Percentiles rank a stretch among this genome's conserved stretches.
Conservation (phyloP, 768 basidiomycete species). For the Cantharellus anzutake region DNA sequence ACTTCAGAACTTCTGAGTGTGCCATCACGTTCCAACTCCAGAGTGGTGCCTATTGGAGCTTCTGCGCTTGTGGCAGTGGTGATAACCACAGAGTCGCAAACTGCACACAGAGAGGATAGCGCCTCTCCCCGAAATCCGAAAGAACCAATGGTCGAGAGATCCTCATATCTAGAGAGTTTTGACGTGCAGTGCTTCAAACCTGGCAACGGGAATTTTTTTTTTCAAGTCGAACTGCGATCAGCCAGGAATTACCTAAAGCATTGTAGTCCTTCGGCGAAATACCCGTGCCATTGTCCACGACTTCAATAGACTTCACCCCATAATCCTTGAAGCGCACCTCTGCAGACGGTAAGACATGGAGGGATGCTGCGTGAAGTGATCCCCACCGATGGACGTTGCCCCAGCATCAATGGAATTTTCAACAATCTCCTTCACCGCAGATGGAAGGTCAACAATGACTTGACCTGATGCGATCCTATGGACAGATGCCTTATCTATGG, state of each 20-base stretch:
- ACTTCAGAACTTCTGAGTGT: slow-evolving; percentile 30
- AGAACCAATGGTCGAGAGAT: slow-evolving; percentile 51
- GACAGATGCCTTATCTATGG: slow-evolving; percentile 59
- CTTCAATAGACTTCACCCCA: slow-evolving; percentile 66
- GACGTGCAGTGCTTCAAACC: slow-evolving; percentile 89
- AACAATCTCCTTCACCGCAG: slow-evolving; percentile 87
- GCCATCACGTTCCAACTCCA: slow-evolving; percentile 58
- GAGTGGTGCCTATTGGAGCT: slow-evolving; percentile 57
- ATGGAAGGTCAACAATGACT: slow-evolving; percentile 84
- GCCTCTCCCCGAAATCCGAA: slow-evolving; percentile 98
- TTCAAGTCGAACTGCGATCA: not conserved
- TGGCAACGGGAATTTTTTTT: slow-evolving; percentile 15
- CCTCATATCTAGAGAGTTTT: slow-evolving; percentile 59
- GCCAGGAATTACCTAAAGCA: slow-evolving; percentile 41
- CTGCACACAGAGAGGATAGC: slow-evolving; percentile 76
- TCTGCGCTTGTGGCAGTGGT: slow-evolving; percentile 52
- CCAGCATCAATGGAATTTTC: slow-evolving; percentile 94
- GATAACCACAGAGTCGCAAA: slow-evolving; percentile 49
- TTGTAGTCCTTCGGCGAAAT: slow-evolving; percentile 63
- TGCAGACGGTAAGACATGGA: slow-evolving; percentile 16
- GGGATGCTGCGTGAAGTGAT: not conserved
- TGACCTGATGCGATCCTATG: slow-evolving; percentile 90
- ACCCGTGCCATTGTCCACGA: slow-evolving; percentile 83
- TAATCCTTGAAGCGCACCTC: slow-evolving; percentile 84
- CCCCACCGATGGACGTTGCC: slow-evolving; percentile 64